These are phyloP conservation scores for Aegle marmelos DNA, from an alignment of 345 rosid genomes.

Conservation along the genomic window DNA sequence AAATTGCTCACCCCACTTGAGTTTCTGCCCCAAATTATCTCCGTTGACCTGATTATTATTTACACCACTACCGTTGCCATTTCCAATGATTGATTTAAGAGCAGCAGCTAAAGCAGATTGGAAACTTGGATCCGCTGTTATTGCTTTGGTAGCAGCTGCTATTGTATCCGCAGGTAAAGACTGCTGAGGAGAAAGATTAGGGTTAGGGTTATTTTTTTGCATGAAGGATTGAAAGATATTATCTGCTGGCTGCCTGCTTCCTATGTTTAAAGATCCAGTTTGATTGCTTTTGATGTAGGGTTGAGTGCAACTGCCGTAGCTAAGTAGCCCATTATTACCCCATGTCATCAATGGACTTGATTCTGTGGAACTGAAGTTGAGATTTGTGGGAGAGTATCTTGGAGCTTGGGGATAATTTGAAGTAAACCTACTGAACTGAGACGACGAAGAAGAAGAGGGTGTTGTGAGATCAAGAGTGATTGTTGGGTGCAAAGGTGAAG, in stretches of 20 bases:
- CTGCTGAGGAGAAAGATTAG: conserved; percentile 20
- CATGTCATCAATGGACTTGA: conserved; percentile 29
- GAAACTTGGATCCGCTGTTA: conserved; percentile 75
- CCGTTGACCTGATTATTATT: conserved; percentile 5
- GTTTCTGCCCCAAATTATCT: conserved; percentile 13
- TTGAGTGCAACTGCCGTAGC: conserved; percentile 27
- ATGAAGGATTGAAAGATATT: conserved; percentile 34
- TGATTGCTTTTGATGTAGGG: conserved; percentile 35
- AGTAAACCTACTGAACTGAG: conserved; percentile 37
- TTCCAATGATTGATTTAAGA: conserved; percentile 62
- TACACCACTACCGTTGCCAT: conserved; percentile 1
- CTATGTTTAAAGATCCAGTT: conserved; percentile 27
- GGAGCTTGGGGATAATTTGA: conserved; percentile 15
- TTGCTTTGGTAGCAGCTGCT: conserved; percentile 63
- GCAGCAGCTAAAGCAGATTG: conserved; percentile 76
- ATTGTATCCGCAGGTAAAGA: conserved; percentile 39
- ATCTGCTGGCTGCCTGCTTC: conserved; percentile 25
- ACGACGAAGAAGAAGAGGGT: conserved; percentile 23
- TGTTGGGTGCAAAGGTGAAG: conserved; percentile 62
- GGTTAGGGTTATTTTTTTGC: conserved; percentile 28
- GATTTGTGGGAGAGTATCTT: conserved; percentile 41
- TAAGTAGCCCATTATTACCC: conserved; percentile 37
- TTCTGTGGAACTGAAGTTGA: conserved; percentile 55
- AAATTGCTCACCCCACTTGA: conserved; percentile 15
- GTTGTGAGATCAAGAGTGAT: conserved; percentile 87